Evolutionary conservation across 768 basidiomycete species (phyloP).

Genomic region (Pholiota microspora): DNA sequence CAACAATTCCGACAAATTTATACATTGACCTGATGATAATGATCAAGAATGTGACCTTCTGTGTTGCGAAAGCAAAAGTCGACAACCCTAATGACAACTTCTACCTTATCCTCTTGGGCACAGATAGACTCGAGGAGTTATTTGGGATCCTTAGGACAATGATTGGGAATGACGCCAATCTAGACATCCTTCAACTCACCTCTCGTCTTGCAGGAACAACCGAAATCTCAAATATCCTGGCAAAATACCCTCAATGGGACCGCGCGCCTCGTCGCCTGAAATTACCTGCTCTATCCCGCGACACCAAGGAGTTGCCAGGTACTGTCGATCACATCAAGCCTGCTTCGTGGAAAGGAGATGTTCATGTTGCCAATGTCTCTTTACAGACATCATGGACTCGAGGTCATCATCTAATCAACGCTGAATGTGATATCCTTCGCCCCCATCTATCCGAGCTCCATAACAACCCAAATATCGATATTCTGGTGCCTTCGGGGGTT

Average conservation of each 20-base stretch:
- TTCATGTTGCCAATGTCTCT: too few species aligned
- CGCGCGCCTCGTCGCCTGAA: slow-evolving; percentile 7
- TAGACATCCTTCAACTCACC: slow-evolving; percentile 9
- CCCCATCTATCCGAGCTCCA: background rate
- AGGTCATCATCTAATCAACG: background rate
- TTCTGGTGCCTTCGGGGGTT: slow-evolving; percentile 10
- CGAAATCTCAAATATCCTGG: slow-evolving; percentile 14
- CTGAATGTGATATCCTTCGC: background rate
- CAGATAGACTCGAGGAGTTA: slow-evolving; percentile 9
- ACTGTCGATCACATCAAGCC: too few species aligned
- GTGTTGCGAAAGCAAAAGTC: slow-evolving; percentile 27
- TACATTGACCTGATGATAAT: slow-evolving; percentile 28
- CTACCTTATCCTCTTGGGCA: slow-evolving; percentile 24
- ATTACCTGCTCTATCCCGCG: slow-evolving; percentile 4
- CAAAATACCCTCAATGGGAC: slow-evolving; percentile 18
- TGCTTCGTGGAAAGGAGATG: too few species aligned
- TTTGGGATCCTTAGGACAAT: slow-evolving; percentile 17
- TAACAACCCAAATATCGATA: background rate
- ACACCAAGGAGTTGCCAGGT: too few species aligned
- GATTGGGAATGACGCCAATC: slow-evolving; percentile 13
- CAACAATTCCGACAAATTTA: slow-evolving; percentile 8
- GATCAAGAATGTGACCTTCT: slow-evolving; percentile 32
- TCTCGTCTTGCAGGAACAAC: slow-evolving; percentile 11
- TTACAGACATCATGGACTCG: too few species aligned
- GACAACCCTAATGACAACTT: slow-evolving; percentile 22